These are phyloP conservation scores for Pleurotus djamor DNA, from an alignment of 768 basidiomycete species.

Conservation along the genomic window DNA sequence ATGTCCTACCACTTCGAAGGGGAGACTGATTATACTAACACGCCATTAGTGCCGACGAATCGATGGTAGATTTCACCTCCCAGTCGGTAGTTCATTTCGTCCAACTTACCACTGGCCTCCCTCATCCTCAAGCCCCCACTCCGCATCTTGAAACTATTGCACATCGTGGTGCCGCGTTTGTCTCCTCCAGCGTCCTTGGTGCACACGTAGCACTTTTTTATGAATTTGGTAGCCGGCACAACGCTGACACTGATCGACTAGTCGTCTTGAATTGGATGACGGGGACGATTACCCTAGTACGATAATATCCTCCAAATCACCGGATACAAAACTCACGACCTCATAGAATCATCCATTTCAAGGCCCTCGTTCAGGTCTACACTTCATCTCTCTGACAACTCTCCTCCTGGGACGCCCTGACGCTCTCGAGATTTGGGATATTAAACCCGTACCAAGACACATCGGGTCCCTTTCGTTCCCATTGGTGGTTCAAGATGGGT, in stretches of 20 bases:
- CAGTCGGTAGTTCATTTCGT: background rate
- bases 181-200: background rate
- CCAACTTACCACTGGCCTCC: background rate
- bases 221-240: background rate
- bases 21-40: background rate
- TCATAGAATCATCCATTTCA: no score
- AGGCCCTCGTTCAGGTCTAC: background rate
- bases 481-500: background rate
- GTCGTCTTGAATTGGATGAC: background rate
- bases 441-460: background rate
- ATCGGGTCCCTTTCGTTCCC: background rate
- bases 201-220: background rate
- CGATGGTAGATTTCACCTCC: background rate
- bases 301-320: background rate
- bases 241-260: background rate
- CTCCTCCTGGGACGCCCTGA: background rate
- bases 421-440: background rate
- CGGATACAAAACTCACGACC: background rate
- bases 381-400: background rate
- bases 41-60: background rate
- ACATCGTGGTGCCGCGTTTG: background rate
- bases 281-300: background rate
- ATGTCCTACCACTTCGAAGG: background rate
- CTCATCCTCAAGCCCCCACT: background rate
- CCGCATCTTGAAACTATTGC: background rate